phyloP scores from a whole-genome alignment of 768 basidiomycete species.

The Podaxis sp. region DNA sequence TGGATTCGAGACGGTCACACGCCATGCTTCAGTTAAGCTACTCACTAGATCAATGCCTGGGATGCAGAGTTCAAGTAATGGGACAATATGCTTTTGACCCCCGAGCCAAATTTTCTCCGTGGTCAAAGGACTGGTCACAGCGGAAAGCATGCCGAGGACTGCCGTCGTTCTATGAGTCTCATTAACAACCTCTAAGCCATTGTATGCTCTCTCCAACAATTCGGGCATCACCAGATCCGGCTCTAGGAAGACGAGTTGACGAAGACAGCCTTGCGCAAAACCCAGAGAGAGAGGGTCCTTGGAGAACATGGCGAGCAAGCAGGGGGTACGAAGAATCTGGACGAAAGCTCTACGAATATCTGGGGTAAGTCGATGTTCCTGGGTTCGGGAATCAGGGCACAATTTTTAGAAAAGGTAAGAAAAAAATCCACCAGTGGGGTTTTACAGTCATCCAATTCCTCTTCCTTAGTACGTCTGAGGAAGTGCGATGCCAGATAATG shows the following conservation, averaged over 20 bases:
- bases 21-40: not conserved
- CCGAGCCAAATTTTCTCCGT: conserved; percentile 76
- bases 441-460: conserved; percentile 70
- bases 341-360: conserved; percentile 82
- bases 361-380: conserved; percentile 77
- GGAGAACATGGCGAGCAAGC: conserved; percentile 86
- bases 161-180: conserved; percentile 96
- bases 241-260: conserved; percentile 73
- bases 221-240: conserved; percentile 87
- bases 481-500: conserved; percentile 75
- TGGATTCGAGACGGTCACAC: not conserved
- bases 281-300: conserved; percentile 78
- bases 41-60: conserved; percentile 88
- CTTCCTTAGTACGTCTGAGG: conserved; percentile 72
- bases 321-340: conserved; percentile 74
- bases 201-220: conserved; percentile 84
- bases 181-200: conserved; percentile 88
- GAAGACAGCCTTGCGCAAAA: conserved; percentile 78
- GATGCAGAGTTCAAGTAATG: conserved; percentile 81
- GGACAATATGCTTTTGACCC: conserved; percentile 85
- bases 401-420: not conserved
- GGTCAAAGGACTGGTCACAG: conserved; percentile 70
- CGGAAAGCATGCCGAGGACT: conserved; percentile 79
- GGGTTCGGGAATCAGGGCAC: not conserved
- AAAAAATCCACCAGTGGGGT: conserved; percentile 59